phyloP scores from a whole-genome alignment of 2,329 filamentous ascomycete species.

The Xylariaceae sp. region DNA sequence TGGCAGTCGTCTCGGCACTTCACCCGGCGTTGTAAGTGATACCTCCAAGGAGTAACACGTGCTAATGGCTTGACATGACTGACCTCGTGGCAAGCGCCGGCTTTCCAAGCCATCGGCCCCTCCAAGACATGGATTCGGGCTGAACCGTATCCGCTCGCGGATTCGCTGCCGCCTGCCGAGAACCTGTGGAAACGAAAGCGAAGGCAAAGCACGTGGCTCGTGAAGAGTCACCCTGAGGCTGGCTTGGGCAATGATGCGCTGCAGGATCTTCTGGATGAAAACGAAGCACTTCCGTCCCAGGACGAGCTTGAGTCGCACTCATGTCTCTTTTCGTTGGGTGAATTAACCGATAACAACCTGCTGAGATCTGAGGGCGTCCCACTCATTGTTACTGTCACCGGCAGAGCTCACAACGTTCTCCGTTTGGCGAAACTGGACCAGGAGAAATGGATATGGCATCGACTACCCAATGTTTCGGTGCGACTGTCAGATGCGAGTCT shows the following conservation, averaged over 20 bases:
- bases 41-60: background rate
- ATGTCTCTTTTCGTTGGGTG: constrained; percentile 52
- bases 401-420: constrained; percentile 54
- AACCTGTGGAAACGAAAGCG: constrained; percentile 24
- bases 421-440: constrained; percentile 48
- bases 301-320: constrained; percentile 14
- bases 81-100: constrained; percentile 25
- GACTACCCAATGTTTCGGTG: constrained; percentile 42
- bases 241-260: constrained; percentile 30
- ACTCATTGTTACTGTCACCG: constrained; percentile 46
- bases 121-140: constrained; percentile 25
- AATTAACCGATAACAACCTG: constrained; percentile 41
- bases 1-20: constrained; percentile 29
- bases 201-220: constrained; percentile 42
- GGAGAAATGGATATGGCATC: constrained; percentile 51
- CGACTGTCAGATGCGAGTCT: constrained; percentile 40
- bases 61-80: constrained; percentile 5
- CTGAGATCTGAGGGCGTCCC: constrained; percentile 28
- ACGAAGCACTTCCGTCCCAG: constrained; percentile 10
- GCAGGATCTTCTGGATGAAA: constrained; percentile 23
- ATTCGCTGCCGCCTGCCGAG: constrained; percentile 1
- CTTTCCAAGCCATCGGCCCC: constrained; percentile 26
- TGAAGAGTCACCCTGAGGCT: constrained; percentile 47
- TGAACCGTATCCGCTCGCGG: constrained; percentile 4
- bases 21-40: constrained; percentile 23